Percentiles rank a stretch among this genome's conserved stretches.
These are phyloP conservation scores for Phytopythium aichiense DNA, from an alignment of 352 stramenopile species.

Conservation along the genomic window DNA sequence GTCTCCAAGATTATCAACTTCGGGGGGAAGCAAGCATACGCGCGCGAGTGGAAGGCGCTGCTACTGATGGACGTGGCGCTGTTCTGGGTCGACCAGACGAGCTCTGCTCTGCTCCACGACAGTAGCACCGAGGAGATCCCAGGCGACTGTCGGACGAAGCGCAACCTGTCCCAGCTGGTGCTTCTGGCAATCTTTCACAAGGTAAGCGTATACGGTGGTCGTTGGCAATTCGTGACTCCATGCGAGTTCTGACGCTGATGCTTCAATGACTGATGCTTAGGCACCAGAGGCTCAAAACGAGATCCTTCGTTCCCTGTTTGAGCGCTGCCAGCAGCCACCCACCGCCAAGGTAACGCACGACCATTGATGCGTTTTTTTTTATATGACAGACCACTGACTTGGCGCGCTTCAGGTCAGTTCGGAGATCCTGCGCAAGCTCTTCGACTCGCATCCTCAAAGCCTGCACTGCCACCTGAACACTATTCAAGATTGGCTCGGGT, in stretches of 20 bases:
- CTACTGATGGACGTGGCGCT: slow-evolving; percentile 69
- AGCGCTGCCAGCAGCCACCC: slow-evolving; percentile 21
- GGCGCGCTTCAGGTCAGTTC: slow-evolving; percentile 1
- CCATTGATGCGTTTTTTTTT: neutral
- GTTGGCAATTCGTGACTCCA: neutral
- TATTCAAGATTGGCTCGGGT: slow-evolving; percentile 73
- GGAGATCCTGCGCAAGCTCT: slow-evolving; percentile 32
- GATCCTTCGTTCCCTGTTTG: slow-evolving; percentile 35
- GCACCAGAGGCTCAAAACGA: slow-evolving; percentile 48
- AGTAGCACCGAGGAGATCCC: slow-evolving; percentile 10
- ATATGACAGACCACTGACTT: neutral
- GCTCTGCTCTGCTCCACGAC: neutral
- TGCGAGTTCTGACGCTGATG: neutral
- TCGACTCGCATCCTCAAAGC: slow-evolving; percentile 32
- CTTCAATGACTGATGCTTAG: slow-evolving; percentile 13
- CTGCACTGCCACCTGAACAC: slow-evolving; percentile 42
- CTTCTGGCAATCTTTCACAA: slow-evolving; percentile 39
- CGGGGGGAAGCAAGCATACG: slow-evolving; percentile 58
- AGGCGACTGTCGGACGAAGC: slow-evolving; percentile 13
- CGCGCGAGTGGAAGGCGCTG: slow-evolving; percentile 72
- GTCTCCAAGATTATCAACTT: slow-evolving; percentile 50
- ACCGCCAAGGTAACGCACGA: slow-evolving; percentile 22
- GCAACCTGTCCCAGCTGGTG: slow-evolving; percentile 15
- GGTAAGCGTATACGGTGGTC: slow-evolving; percentile 14
- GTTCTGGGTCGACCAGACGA: slow-evolving; percentile 46